Evolutionary conservation across 129 eudicot genomes (phyloP).

Genomic region (Saussurea involucrata): DNA sequence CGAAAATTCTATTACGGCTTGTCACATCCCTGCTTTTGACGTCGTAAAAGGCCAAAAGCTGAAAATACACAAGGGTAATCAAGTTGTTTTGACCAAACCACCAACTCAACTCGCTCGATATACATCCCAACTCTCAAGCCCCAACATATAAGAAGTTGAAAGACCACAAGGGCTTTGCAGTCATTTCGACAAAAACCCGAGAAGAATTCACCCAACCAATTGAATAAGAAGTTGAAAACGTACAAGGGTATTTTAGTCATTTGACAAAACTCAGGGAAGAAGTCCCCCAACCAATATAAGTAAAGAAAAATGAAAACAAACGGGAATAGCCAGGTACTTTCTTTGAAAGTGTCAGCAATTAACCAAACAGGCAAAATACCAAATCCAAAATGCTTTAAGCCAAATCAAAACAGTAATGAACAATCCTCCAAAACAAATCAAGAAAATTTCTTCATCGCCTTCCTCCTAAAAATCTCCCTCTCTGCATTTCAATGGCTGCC

Average conservation of each 20-base stretch:
- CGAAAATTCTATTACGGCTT: background rate
- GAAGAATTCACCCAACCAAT: background rate
- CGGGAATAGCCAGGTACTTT: conserved; percentile 31
- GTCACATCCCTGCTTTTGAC: too few species aligned
- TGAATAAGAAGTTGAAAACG: background rate
- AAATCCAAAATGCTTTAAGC: conserved; percentile 27
- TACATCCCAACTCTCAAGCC: background rate
- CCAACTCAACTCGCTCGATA: background rate
- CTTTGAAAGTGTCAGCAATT: conserved; percentile 28
- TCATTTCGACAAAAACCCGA: background rate
- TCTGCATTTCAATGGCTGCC: conserved; percentile 25
- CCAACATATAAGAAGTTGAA: background rate
- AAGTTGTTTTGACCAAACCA: background rate
- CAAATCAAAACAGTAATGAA: conserved; percentile 22
- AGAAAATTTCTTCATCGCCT: conserved; percentile 7
- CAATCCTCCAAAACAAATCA: conserved; percentile 12
- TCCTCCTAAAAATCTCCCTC: conserved; percentile 13
- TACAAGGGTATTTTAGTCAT: conserved; percentile 17
- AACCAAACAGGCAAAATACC: conserved; percentile 21
- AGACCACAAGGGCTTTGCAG: background rate
- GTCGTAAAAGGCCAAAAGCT: too few species aligned
- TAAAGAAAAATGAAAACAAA: conserved; percentile 6
- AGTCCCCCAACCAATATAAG: conserved; percentile 16
- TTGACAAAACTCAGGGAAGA: background rate
- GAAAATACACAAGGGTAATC: background rate